Conservation (phyloP, 352 stramenopile genomes). For the Globisporangium orthogonon region DNA sequence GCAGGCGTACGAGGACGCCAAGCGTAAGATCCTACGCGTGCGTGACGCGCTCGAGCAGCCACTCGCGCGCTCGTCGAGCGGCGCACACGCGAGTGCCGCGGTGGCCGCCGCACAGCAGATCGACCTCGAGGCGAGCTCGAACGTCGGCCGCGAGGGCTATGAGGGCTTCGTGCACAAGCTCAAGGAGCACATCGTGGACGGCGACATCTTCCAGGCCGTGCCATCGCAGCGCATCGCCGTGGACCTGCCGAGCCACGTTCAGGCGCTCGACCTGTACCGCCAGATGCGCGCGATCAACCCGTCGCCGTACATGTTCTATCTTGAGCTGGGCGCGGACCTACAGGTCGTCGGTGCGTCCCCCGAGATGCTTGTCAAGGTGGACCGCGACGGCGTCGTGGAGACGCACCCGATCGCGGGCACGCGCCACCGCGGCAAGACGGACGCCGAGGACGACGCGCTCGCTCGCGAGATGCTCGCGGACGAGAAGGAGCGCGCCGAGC, state of each 20-base stretch:
- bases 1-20: conserved; percentile 64
- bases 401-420: conserved; percentile 89
- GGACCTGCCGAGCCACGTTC: conserved; percentile 60
- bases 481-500: conserved; percentile 88
- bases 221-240: conserved; percentile 75
- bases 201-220: conserved; percentile 89
- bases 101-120: conserved; percentile 25
- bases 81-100: conserved; percentile 42
- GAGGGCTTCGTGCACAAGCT: conserved; percentile 84
- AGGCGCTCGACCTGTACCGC: conserved; percentile 77
- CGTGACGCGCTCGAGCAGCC: conserved; percentile 56
- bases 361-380: conserved; percentile 89
- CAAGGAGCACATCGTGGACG: conserved; percentile 86
- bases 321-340: conserved; percentile 81
- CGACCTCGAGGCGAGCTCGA: conserved; percentile 70
- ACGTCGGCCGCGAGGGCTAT: conserved; percentile 81
- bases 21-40: conserved; percentile 64
- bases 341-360: conserved; percentile 84
- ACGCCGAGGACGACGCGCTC: conserved; percentile 82
- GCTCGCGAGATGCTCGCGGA: conserved; percentile 73
- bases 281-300: conserved; percentile 88
- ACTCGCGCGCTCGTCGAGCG: conserved; percentile 45
- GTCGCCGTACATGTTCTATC: conserved; percentile 89
- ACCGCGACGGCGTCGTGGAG: conserved; percentile 78
- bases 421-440: conserved; percentile 72